A percentile compares a stretch with the other conserved stretches of the same genome.
Conservation (phyloP, 2,329 filamentous ascomycete genomes). For the Pseudogymnoascus sp. region DNA sequence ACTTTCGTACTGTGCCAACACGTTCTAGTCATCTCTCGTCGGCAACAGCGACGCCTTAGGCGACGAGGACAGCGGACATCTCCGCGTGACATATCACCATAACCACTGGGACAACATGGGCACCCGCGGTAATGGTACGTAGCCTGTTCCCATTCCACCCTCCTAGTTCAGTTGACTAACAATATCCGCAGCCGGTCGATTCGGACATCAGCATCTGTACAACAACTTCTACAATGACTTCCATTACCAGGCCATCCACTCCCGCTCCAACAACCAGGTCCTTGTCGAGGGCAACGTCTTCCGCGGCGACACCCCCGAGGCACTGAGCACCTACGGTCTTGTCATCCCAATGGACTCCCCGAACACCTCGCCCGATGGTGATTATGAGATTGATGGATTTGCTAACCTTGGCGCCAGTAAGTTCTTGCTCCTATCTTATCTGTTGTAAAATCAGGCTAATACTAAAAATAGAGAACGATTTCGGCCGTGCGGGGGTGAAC, state of each 20-base stretch:
- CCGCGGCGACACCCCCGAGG: conserved; percentile 39
- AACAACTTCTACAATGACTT: conserved; percentile 43
- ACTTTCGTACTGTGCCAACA: not conserved
- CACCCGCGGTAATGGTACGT: conserved; percentile 24
- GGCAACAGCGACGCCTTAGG: conserved; percentile 25
- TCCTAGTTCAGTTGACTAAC: conserved; percentile 40
- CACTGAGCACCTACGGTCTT: conserved; percentile 45
- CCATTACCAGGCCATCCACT: conserved; percentile 41
- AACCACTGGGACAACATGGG: conserved; percentile 23
- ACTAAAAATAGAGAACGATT: conserved; percentile 36
- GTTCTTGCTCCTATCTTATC: conserved; percentile 22
- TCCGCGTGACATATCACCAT: conserved; percentile 23
- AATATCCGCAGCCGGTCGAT: conserved; percentile 40
- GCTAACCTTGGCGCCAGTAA: conserved; percentile 45
- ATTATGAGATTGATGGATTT: conserved; percentile 46
- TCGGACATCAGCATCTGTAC: conserved; percentile 42
- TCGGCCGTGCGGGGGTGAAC: conserved; percentile 40
- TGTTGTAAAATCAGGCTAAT: not conserved
- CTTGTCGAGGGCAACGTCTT: conserved; percentile 44
- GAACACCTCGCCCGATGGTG: conserved; percentile 45
- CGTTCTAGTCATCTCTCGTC: conserved; percentile 19
- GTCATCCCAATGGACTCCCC: conserved; percentile 48
- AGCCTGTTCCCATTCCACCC: conserved; percentile 42
- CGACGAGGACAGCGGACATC: conserved; percentile 23
- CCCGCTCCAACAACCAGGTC: conserved; percentile 41